Percentiles rank a stretch among this genome's conserved stretches.
Conservation (phyloP, 108 stramenopile genomes). For the Conticribra weissflogii region DNA sequence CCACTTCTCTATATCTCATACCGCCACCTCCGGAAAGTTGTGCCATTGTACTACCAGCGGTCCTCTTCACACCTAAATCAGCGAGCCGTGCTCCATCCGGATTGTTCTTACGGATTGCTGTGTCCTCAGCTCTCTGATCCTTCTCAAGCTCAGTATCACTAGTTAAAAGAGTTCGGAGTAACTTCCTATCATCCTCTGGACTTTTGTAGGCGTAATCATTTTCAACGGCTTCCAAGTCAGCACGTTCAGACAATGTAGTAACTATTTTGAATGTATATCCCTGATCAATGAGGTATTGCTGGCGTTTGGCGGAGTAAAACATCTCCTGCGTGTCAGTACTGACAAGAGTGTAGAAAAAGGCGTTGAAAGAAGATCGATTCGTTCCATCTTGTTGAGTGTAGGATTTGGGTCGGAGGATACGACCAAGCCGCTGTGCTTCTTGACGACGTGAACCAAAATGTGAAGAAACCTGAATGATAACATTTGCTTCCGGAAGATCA, state of each 20-base stretch:
- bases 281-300: slow-evolving; percentile 99
- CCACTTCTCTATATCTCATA: slow-evolving; percentile 59
- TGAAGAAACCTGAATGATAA: slow-evolving; percentile 98
- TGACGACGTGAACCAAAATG: slow-evolving; percentile 98
- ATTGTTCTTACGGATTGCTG: slow-evolving; percentile 90
- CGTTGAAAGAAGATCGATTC: slow-evolving; percentile 93
- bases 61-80: slow-evolving; percentile 76
- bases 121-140: slow-evolving; percentile 86
- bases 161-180: slow-evolving; percentile 74
- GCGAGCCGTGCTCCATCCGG: slow-evolving; percentile 82
- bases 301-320: slow-evolving; percentile 97
- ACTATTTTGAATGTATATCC: slow-evolving; percentile 99
- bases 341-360: slow-evolving; percentile 99
- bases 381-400: slow-evolving; percentile 90
- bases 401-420: slow-evolving; percentile 96
- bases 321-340: slow-evolving; percentile 98
- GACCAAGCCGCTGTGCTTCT: slow-evolving; percentile 98
- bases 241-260: slow-evolving; percentile 83
- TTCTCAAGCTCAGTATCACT: slow-evolving; percentile 82
- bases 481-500: slow-evolving; percentile 99
- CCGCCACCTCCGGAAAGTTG: slow-evolving; percentile 80
- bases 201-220: slow-evolving; percentile 75
- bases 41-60: slow-evolving; percentile 74
- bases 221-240: slow-evolving; percentile 69
- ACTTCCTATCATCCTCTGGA: slow-evolving; percentile 72